These are phyloP conservation scores for Nicotiana obtusifolia DNA, from an alignment of 257 asterid species.

Conservation along the genomic window DNA sequence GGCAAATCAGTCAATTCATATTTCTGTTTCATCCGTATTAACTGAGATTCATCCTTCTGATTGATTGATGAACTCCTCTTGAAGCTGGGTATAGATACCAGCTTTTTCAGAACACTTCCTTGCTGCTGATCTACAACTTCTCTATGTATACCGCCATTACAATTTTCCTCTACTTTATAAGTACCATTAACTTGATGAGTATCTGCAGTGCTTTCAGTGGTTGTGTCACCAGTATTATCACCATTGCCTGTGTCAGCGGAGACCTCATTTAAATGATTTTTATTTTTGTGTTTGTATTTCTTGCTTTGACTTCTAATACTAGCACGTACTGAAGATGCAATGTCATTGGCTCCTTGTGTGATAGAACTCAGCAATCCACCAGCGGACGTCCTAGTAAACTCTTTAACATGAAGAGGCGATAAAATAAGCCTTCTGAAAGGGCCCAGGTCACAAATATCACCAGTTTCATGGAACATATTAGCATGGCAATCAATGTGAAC, in stretches of 20 bases:
- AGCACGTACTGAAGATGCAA: conserved; percentile 94
- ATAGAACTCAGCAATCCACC: conserved; percentile 83
- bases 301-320: conserved; percentile 77
- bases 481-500: conserved; percentile 94
- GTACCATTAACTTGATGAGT: conserved; percentile 42
- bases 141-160: conserved; percentile 26
- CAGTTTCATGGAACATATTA: conserved; percentile 67
- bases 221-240: conserved; percentile 45
- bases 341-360: conserved; percentile 94
- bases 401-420: conserved; percentile 76
- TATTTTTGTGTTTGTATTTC: conserved; percentile 59
- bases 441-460: conserved; percentile 88
- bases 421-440: conserved; percentile 72
- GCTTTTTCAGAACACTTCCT: conserved; percentile 40
- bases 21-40: conserved; percentile 43
- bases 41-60: conserved; percentile 57
- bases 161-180: conserved; percentile 46
- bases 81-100: conserved; percentile 47
- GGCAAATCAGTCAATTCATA: conserved; percentile 87
- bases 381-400: conserved; percentile 43
- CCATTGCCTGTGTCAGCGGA: conserved; percentile 43
- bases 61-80: conserved; percentile 55
- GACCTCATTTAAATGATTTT: conserved; percentile 32
- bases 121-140: conserved; percentile 42
- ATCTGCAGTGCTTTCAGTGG: conserved; percentile 43